Base-by-base conservation (phyloP, 2,329 filamentous ascomycete genomes). In the Ophiostoma himal-ulmi region DNA sequence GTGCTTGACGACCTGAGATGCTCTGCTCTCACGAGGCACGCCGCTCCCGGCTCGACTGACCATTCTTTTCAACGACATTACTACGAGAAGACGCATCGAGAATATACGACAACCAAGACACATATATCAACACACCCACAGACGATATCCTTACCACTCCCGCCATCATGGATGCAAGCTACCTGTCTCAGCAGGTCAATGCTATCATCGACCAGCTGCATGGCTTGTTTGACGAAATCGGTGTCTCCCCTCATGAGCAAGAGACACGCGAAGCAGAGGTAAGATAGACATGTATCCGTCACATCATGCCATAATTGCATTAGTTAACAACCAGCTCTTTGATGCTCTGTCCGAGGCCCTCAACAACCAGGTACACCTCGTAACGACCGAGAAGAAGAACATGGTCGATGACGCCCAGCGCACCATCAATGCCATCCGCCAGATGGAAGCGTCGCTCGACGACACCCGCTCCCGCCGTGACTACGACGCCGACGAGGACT, bases 151-250 rank as follows among this genome's bases (percentile, higher is more conserved):
- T 6, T 34, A 13, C 20, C 30, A 52, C 36, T 13, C 11, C 6
- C 22, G 13, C 48, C 69, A 72, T 20, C 76, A 96, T 97, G 89
- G 94, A 97, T 81, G 93, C 94, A 71, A 92, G 91, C 79, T 96
- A 96, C 80, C 85, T 98, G 78, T 91, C 93, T 76, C 93, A 96
- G 80, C 95, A 98, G 87, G 92, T 99, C 82, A 95, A 93, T 75
- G 93, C 88, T 77, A 97, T 97, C 78, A 93, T 98, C 78, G 88
- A 88, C 80, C 93, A 97, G 81, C 86, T 99, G 72, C 94, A 98
- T 81, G 91, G 91, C 74, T 87, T 98, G 71, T 99, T 97, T 77
- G 95, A 99, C 79, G 94, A 99, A 78, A 99, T 99, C 77, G 95
- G 95, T 71, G 91, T 99, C n/a, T 88, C 94, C 37, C 88, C 83